A percentile compares a stretch with the other conserved stretches of the same genome.
These are phyloP conservation scores for Paramecium biaurelia DNA, from an alignment of 73 alveolate species.

Conservation along the genomic window DNA sequence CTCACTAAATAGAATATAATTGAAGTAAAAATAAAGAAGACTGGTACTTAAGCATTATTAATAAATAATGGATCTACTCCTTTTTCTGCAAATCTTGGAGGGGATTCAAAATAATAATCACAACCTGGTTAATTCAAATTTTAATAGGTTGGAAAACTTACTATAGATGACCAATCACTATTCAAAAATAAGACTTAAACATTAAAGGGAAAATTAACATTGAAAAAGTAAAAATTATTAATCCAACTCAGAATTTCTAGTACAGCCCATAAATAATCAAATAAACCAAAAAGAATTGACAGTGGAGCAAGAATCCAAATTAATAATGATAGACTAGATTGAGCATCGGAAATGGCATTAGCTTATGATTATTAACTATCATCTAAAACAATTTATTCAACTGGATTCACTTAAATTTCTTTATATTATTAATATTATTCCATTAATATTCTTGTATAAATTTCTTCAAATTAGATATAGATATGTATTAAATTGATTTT, in stretches of 20 bases:
- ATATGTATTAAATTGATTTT: not conserved
- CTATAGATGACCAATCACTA: not conserved
- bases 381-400: not conserved
- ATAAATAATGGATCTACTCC: slow-evolving; percentile 11
- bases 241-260: not conserved
- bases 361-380: not conserved
- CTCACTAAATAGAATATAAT: not conserved
- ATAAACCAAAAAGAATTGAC: not conserved
- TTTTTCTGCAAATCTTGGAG: not conserved
- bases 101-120: not conserved
- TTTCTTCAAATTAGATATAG: not conserved
- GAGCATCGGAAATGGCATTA: not conserved
- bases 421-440: not conserved
- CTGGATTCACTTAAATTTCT: not conserved
- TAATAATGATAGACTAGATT: not conserved
- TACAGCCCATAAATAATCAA: not conserved
- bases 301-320: not conserved
- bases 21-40: not conserved
- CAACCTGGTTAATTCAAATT: not conserved
- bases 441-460: not conserved
- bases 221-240: not conserved
- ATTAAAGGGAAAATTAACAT: not conserved
- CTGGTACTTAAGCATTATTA: not conserved
- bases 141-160: not conserved
- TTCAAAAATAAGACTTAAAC: not conserved